Percentiles rank a stretch among this genome's conserved stretches.
Evolutionary conservation across 1,284 basidiomycete genomes (phyloP).

Genomic region (Ceratobasidium papillatum): DNA sequence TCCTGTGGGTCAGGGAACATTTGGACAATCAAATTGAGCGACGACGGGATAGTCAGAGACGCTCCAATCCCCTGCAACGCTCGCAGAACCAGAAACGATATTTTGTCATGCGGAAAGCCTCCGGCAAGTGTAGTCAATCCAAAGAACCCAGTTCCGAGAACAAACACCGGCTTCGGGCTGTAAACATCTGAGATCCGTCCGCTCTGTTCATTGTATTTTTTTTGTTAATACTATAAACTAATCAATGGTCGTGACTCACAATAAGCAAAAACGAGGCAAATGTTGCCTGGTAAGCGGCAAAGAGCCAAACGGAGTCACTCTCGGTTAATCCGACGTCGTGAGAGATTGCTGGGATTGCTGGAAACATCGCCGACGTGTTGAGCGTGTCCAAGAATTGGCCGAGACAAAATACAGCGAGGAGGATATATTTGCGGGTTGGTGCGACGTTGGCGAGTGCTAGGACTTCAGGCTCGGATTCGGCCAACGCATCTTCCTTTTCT

Average conservation of each 20-base stretch:
- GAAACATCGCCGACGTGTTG: conserved; percentile 60
- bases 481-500: neutral
- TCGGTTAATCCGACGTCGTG: conserved; percentile 45
- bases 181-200: conserved; percentile 43
- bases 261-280: conserved; percentile 39
- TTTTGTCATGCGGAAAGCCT: conserved; percentile 37
- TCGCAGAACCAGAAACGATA: conserved; percentile 40
- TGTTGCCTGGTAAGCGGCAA: conserved; percentile 38
- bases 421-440: conserved; percentile 48
- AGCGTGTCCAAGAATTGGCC: conserved; percentile 60
- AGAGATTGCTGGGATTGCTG: conserved; percentile 55
- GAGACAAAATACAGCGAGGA: conserved; percentile 57
- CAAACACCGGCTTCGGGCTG: conserved; percentile 38
- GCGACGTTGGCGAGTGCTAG: conserved; percentile 10
- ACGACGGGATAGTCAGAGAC: conserved; percentile 54
- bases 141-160: conserved; percentile 35
- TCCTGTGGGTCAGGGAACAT: conserved; percentile 53
- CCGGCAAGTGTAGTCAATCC: conserved; percentile 37
- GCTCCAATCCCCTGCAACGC: conserved; percentile 49
- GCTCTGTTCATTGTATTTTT: neutral
- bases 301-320: conserved; percentile 40
- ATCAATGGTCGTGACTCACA: neutral
- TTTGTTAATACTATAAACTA: neutral
- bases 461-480: conserved; percentile 7
- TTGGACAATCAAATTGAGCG: conserved; percentile 54